phyloP scores from a whole-genome alignment of 2,329 filamentous ascomycete genomes.

The Aspergillus puulaauensis region DNA sequence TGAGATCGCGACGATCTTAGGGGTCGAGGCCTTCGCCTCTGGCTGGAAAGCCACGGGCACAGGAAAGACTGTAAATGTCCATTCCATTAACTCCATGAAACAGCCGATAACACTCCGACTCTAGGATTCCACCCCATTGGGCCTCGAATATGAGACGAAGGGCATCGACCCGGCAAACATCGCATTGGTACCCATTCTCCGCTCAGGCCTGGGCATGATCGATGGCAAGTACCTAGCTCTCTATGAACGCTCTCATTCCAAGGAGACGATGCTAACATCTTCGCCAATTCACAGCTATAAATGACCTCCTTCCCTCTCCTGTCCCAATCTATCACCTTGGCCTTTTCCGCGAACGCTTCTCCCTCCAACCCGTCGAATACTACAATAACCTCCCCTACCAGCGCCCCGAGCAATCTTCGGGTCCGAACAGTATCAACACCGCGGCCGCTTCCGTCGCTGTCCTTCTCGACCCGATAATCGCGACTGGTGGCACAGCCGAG shows the following conservation, averaged over 20 bases:
- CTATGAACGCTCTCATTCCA: background rate
- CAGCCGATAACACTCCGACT: background rate
- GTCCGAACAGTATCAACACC: conserved; percentile 33
- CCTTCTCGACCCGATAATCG: conserved; percentile 88
- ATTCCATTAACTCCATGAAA: background rate
- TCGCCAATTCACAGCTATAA: conserved; percentile 55
- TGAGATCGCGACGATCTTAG: conserved; percentile 81
- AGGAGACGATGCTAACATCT: background rate
- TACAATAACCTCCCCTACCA: conserved; percentile 91
- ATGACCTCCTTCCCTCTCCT: conserved; percentile 75
- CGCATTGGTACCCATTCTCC: conserved; percentile 86
- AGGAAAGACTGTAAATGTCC: conserved; percentile 59
- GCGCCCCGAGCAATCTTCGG: conserved; percentile 31
- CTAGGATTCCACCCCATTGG: conserved; percentile 76
- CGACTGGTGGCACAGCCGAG: conserved; percentile 84
- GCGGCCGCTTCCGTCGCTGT: conserved; percentile 67
- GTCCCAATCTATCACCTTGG: conserved; percentile 91
- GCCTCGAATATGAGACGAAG: conserved; percentile 69
- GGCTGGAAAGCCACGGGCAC: conserved; percentile 59
- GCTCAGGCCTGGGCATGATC: conserved; percentile 88
- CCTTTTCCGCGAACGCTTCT: conserved; percentile 86
- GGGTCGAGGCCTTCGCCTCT: conserved; percentile 73
- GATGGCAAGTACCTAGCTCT: conserved; percentile 57
- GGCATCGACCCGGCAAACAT: conserved; percentile 65
- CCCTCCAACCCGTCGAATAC: conserved; percentile 89